Conservation (phyloP, 1,284 basidiomycete genomes). For the Austroboletus niveus region DNA sequence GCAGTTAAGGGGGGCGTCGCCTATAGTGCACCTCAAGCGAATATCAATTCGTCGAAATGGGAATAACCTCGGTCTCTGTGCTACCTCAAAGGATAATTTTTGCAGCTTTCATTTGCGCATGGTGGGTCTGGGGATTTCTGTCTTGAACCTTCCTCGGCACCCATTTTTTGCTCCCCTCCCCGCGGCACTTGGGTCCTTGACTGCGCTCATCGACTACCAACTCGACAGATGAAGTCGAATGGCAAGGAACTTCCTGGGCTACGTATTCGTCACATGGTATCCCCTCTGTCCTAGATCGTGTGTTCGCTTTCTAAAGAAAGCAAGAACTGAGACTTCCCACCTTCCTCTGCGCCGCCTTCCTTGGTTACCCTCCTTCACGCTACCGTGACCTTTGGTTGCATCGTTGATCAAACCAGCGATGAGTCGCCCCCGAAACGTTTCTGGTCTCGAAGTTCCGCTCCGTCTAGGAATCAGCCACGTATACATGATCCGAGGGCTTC, state of each 20-base stretch:
- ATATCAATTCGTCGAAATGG: slow-evolving; percentile 7
- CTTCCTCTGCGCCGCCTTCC: slow-evolving; percentile 4
- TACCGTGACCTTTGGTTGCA: background rate
- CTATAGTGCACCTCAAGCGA: slow-evolving; percentile 1
- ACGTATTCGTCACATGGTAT: slow-evolving; percentile 9
- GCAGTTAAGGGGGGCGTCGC: slow-evolving; percentile 4
- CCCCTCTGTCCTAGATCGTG: slow-evolving; percentile 5
- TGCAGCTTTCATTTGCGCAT: slow-evolving; percentile 10
- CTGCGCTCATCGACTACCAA: background rate
- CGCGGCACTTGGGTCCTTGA: slow-evolving; percentile 4
- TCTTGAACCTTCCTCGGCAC: slow-evolving; percentile 4
- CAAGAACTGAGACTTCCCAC: background rate
- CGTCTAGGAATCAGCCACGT: slow-evolving; percentile 7
- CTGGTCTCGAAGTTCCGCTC: slow-evolving; percentile 1
- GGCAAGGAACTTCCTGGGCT: background rate
- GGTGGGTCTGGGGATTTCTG: slow-evolving; percentile 8
- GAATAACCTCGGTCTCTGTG: slow-evolving; percentile 1
- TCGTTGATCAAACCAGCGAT: slow-evolving; percentile 3
- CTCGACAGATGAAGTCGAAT: slow-evolving; percentile 1
- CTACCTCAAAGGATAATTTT: slow-evolving; percentile 3
- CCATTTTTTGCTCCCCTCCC: slow-evolving; percentile 6
- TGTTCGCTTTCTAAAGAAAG: slow-evolving; percentile 7
- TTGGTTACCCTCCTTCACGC: background rate
- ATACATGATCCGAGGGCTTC: slow-evolving; percentile 23
- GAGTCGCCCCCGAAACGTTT: background rate